Evolutionary conservation across 371 early-diverging fungal species (phyloP).

Genomic region (Saksenaea oblongispora): DNA sequence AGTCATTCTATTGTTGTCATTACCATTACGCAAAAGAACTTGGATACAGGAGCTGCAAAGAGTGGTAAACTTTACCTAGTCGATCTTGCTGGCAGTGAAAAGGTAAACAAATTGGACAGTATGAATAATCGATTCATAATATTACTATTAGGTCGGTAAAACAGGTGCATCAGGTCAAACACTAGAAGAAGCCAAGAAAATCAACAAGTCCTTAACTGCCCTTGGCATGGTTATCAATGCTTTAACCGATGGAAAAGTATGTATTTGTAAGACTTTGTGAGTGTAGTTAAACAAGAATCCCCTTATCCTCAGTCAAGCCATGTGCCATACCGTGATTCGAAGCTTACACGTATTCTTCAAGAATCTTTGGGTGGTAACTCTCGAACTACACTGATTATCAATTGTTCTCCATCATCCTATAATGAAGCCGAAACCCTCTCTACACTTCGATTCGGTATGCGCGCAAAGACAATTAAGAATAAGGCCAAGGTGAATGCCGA

Average conservation of each 20-base stretch:
- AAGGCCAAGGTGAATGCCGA: conserved; percentile 97
- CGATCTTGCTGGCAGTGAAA: conserved; percentile 99
- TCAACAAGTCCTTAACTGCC: conserved; percentile 97
- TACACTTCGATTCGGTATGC: conserved; percentile 96
- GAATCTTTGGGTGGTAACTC: conserved; percentile 98
- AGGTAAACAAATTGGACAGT: conserved; percentile 39
- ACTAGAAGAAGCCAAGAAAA: conserved; percentile 98
- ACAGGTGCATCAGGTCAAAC: conserved; percentile 98
- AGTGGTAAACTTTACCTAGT: conserved; percentile 93
- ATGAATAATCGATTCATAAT: not conserved
- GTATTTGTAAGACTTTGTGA: not conserved
- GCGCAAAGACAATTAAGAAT: conserved; percentile 98
- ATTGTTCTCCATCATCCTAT: conserved; percentile 93
- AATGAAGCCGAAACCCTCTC: conserved; percentile 95
- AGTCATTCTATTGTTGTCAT: conserved; percentile 97
- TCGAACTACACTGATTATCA: conserved; percentile 94
- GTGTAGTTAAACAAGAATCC: conserved; percentile 4
- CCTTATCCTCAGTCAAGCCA: conserved; percentile 74
- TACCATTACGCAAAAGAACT: conserved; percentile 90
- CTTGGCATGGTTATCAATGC: conserved; percentile 99
- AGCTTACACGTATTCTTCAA: conserved; percentile 98
- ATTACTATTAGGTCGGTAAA: conserved; percentile 69
- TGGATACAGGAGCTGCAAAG: conserved; percentile 82
- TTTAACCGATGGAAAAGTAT: conserved; percentile 87
- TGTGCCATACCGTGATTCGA: conserved; percentile 98